Evolutionary conservation across 148 eudicot genomes (phyloP), one percentile per base, ranked within the genome.

Genomic region (Vaccinium macrocarpon): DNA sequence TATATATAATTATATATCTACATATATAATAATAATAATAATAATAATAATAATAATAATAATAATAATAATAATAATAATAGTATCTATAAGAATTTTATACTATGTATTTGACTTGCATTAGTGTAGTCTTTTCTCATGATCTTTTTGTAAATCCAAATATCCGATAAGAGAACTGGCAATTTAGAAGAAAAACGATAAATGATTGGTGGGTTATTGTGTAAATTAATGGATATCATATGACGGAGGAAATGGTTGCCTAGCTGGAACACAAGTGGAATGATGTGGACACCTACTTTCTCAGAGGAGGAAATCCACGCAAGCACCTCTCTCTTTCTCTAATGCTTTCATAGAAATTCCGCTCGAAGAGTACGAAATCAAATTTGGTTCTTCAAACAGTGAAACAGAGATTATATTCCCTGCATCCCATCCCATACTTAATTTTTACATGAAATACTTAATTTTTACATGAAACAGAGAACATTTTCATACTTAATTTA

Each of bases 201-300:
- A 75, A 75, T 42, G 50, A 75, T 42, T 74, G 52, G 76, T 2
- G 18, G 15, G 29, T 64, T 25, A 23, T 64, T 9, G 73, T 27
- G 6, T 68, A 23, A 23, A 68, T 27, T 9, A 23, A 68, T 27
- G 73, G 38, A 68, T 68, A 2, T 32, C 35, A 32, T 32, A 25
- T 68, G 38, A 10, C 73, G 21, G 53, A 19, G 15, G 78, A 16
- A 38, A 75, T 42, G 52, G 27, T 75, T 75, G 78, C 78, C 12
- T 75, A 75, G 78, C 78, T 75, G 78, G 78, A 75, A 75, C 53
- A 18, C 53, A 12, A 52, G 78, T 46, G 78, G 29, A 16, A 75
- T 75, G 78, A 75, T 75, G 78, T 75, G 52, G 53, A 74, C 59
- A 18, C 59, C 59, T 55, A 16, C 76, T 38, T 38, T 72, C 76